Base-by-base conservation (phyloP, 768 basidiomycete species). In the Leucocoprinus birnbaumii region DNA sequence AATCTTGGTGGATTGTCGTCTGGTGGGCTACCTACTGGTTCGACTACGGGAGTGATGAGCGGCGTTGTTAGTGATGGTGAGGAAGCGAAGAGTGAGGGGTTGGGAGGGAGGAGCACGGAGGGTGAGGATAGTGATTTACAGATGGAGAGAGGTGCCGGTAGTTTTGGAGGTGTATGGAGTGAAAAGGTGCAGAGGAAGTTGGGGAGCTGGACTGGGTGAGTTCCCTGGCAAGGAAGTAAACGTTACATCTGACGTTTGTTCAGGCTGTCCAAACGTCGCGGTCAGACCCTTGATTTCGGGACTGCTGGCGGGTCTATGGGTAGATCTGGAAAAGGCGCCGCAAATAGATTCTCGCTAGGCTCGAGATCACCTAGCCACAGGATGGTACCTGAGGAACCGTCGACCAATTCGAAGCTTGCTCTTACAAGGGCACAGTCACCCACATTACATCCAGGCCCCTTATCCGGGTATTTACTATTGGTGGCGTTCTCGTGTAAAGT, bases 201-300 rank as follows among this genome's bases (percentile, higher is more conserved):
- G 18, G 77, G 72, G 52, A 71, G 67, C 18, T 80, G 77, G 77
- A 66, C 76, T 47, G 71, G 71, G 75, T 76, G 56, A 47, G 71
- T 67, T 25, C 34, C 44, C 18, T 26, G 16, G 18, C 31, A 48
- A 9, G 24, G 24, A 46, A n/a, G 11, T 26, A 8, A 6, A 35
- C 25, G 27, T n/a, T n/a, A 6, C 19, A 34, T 8, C 8, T 48
- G 18, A 31, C n/a, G 4, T 5, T 8, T 37, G 19, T 35, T 31
- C 40, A 69, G 70, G 14, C 43, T 68, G 18, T 56, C 63, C 1
- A 62, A 57, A 40, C 63, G 35, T 19, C 48, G 31, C 21, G 54
- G 54, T 25, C 31, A 31, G 31, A 5, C 40, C 2, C n/a, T 10
- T 6, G 14, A 31, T 21, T 13, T 47, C 2, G 53, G 48, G 19